phyloP scores from a whole-genome alignment of 2,329 filamentous ascomycete genomes.

The Penicillium sp. region DNA sequence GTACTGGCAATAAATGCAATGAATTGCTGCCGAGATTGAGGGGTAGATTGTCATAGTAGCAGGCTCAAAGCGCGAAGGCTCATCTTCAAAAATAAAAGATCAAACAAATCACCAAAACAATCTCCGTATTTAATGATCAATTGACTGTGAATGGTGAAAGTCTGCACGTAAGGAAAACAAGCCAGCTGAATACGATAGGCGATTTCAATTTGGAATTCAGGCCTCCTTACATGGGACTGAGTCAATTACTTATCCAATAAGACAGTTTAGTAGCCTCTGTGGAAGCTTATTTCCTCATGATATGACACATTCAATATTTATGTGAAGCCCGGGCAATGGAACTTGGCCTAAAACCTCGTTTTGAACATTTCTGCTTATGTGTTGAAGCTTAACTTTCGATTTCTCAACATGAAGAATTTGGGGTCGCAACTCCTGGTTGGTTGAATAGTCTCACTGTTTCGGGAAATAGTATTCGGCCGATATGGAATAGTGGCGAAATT shows the following conservation, averaged over 20 bases:
- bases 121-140: not conserved
- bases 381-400: too few relatives aligned
- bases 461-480: not conserved
- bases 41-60: not conserved
- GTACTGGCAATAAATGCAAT: not conserved
- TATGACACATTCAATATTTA: not conserved
- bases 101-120: not conserved
- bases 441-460: not conserved
- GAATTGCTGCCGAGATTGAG: not conserved
- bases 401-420: too few relatives aligned
- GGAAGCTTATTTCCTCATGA: not conserved
- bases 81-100: not conserved
- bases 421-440: not conserved
- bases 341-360: not conserved
- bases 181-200: not conserved
- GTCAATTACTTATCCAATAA: not conserved
- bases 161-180: not conserved
- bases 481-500: not conserved
- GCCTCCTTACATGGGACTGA: not conserved
- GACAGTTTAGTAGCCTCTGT: not conserved
- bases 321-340: not conserved
- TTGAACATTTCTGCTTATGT: not conserved
- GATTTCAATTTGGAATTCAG: not conserved
- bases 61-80: not conserved
- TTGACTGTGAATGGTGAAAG: not conserved